These are phyloP conservation scores for Schizothecium vesticola DNA, from an alignment of 495 filamentous ascomycete species.

Conservation along the genomic window DNA sequence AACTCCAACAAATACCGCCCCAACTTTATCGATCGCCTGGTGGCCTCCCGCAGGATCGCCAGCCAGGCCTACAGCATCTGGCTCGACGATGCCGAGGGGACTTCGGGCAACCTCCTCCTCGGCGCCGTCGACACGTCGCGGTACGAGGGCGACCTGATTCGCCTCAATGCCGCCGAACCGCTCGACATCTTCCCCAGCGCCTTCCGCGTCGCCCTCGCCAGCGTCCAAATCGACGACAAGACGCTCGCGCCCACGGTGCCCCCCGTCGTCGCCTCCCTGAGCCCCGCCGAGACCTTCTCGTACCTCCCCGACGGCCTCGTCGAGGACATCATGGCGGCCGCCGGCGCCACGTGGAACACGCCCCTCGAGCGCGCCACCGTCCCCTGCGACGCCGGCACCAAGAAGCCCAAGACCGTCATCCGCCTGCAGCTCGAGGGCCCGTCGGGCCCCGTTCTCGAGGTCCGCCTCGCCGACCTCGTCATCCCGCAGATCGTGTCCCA, in stretches of 20 bases:
- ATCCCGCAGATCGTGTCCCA: conserved; percentile 44
- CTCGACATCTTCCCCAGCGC: conserved; percentile 39
- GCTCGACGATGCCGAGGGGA: conserved; percentile 61
- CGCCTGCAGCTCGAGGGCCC: conserved; percentile 49
- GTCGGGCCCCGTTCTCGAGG: conserved; percentile 50
- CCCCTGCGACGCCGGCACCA: conserved; percentile 54
- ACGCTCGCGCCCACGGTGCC: conserved; percentile 41
- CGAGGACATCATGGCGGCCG: conserved; percentile 49
- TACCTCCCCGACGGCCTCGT: conserved; percentile 64
- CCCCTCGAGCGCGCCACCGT: conserved; percentile 49
- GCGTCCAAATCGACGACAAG: conserved; percentile 31
- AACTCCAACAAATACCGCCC: conserved; percentile 9
- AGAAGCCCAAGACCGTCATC: conserved; percentile 48
- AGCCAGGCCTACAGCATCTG: conserved; percentile 76
- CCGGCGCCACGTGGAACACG: conserved; percentile 48
- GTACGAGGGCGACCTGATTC: conserved; percentile 61
- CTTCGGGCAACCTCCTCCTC: conserved; percentile 69
- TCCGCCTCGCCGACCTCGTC: conserved; percentile 58
- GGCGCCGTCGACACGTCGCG: conserved; percentile 75
- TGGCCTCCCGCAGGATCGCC: conserved; percentile 57
- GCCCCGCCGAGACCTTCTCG: conserved; percentile 64
- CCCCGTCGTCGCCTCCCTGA: conserved; percentile 13
- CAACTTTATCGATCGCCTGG: conserved; percentile 65
- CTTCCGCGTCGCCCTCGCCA: conserved; percentile 60
- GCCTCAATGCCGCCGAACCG: conserved; percentile 40